phyloP scores from a whole-genome alignment of 768 basidiomycete species.

The Baorangia bicolor region DNA sequence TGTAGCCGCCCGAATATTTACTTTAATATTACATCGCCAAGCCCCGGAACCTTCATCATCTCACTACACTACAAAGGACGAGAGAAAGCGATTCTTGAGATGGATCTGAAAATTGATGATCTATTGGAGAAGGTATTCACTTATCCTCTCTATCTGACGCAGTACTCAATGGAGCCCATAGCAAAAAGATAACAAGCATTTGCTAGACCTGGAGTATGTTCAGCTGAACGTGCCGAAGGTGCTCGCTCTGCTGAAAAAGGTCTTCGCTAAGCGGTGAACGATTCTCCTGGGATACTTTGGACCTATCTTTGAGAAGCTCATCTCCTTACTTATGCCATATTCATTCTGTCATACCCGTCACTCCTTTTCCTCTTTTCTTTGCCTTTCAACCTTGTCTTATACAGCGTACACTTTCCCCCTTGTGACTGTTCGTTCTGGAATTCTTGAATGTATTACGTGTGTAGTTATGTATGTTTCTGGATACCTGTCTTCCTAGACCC shows the following conservation, averaged over 20 bases:
- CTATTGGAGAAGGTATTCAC: slow-evolving; percentile 85
- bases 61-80: slow-evolving; percentile 98
- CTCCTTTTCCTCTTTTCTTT: slow-evolving; percentile 17
- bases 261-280: slow-evolving; percentile 80
- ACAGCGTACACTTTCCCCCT: slow-evolving; percentile 18
- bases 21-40: slow-evolving; percentile 98
- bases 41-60: slow-evolving; percentile 98
- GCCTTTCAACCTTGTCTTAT: slow-evolving; percentile 13
- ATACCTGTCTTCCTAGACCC: slow-evolving; percentile 34
- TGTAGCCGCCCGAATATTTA: slow-evolving; percentile 93
- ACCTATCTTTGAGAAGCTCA: slow-evolving; percentile 17
- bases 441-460: slow-evolving; percentile 35
- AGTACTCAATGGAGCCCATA: slow-evolving; percentile 36
- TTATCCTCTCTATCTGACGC: neutral
- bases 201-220: slow-evolving; percentile 96
- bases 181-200: slow-evolving; percentile 99
- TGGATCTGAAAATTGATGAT: slow-evolving; percentile 99
- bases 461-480: slow-evolving; percentile 39
- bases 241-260: slow-evolving; percentile 88
- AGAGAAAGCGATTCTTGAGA: slow-evolving; percentile 98
- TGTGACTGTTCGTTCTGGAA: slow-evolving; percentile 32
- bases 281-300: slow-evolving; percentile 3
- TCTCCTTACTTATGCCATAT: slow-evolving; percentile 36
- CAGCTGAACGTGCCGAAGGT: slow-evolving; percentile 97
- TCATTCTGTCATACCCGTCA: slow-evolving; percentile 33